Evolutionary conservation across 1,139 yeast genomes (phyloP), one percentile per base, ranked within the genome.

Genomic region (Sugiyamaella grinbergsii): DNA sequence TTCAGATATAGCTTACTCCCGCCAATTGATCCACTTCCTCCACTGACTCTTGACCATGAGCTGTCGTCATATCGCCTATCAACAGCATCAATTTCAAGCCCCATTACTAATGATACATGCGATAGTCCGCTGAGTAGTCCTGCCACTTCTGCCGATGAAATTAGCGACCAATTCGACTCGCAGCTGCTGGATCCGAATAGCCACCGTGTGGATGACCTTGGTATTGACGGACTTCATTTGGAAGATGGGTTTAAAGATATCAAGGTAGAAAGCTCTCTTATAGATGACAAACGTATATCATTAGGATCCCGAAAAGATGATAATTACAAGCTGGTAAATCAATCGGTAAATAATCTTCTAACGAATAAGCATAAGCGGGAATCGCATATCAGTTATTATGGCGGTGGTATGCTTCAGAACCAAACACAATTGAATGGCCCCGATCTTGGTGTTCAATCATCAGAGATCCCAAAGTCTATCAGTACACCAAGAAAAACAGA

Each of bases 11-110:
- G 23, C 28, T 20, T 41, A 36, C 47, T 40, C 15, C 44, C 47
- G 5, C 47, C 40, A 4, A 34, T 43, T 18, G 31, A 23, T 22
- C 47, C 41, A 16, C 33, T 43, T 34, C 36, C 42, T 10, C 28
- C 47, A 18, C 20, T 43, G 4, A 43, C 42, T 16, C 41, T 43
- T 24, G 45, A 41, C 11, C 15, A 15, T 13, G 45, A 41, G 8
- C 19, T 41, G 5, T 41, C 45, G 3, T 7, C 36, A 4, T 41
- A 41, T 19, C 36, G 45, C n/a, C 31, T 41, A 29, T 41, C 45
- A 20, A 41, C 36, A 6, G 24, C n/a, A 19, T 41, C 36, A 3
- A 22, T 41, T 22, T 13, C 37, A 2, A 41, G 31, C 11, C 31
- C 45, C 5, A 13, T 26, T 13, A 31, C 36, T 11, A 38, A 31